Evolutionary conservation across 345 rosid species (phyloP).

Genomic region (Populus davidiana): DNA sequence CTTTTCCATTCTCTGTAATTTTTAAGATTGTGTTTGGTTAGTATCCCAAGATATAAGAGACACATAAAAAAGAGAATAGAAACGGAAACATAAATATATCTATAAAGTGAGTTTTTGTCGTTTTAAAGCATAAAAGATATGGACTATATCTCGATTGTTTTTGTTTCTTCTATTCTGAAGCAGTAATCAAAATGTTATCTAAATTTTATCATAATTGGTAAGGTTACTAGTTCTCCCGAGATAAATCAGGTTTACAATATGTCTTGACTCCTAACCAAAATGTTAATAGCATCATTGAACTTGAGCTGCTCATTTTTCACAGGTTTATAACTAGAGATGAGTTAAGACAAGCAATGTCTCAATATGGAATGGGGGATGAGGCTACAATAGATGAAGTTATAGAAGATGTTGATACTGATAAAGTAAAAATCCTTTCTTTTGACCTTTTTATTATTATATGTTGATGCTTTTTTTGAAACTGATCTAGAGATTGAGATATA

Average conservation of each 20-base stretch:
- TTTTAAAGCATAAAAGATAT: no score
- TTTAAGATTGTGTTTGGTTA: neutral
- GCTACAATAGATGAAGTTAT: conserved; percentile 28
- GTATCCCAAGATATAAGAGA: neutral
- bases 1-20: neutral
- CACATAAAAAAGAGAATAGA: neutral
- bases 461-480: no score
- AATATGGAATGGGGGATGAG: conserved; percentile 30
- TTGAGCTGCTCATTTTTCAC: neutral
- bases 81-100: no score
- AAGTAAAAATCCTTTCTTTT: conserved; percentile 12
- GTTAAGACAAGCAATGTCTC: conserved; percentile 28
- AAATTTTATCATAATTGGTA: no score
- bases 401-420: conserved; percentile 29
- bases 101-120: no score
- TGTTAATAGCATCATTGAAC: no score
- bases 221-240: neutral
- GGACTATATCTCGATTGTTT: no score
- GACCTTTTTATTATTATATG: neutral
- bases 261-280: no score
- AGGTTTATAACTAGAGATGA: conserved; percentile 35
- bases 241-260: neutral
- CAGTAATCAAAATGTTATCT: no score
- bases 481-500: neutral
- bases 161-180: no score